phyloP scores from a whole-genome alignment of 129 eudicot species.

The Ambrosia artemisiifolia region DNA sequence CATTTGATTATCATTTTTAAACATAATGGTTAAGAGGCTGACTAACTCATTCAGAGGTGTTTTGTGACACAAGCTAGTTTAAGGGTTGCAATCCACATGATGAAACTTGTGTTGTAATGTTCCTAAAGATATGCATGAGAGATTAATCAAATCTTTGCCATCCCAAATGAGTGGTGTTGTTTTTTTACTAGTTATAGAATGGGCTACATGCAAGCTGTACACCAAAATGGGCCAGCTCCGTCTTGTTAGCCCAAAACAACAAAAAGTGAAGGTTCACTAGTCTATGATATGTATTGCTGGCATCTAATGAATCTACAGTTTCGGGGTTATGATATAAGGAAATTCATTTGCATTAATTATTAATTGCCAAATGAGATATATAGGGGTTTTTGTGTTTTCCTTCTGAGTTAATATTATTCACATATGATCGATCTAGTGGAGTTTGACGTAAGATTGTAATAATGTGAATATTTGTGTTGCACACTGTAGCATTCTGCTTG shows the following conservation, averaged over 20 bases:
- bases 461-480: slow-evolving; percentile 22
- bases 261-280: not conserved
- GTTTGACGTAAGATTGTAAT: slow-evolving; percentile 29
- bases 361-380: not conserved
- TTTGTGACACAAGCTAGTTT: no score
- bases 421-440: slow-evolving; percentile 14
- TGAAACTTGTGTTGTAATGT: no score
- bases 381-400: not conserved
- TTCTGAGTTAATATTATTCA: not conserved
- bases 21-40: no score
- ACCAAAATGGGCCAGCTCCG: not conserved
- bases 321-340: not conserved
- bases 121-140: not conserved
- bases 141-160: not conserved
- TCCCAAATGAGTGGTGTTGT: not conserved
- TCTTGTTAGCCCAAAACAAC: slow-evolving; percentile 1
- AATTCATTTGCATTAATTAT: no score
- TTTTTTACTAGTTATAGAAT: not conserved
- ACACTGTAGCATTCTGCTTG: slow-evolving; percentile 16
- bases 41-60: no score
- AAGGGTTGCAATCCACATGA: no score
- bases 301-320: slow-evolving; percentile 16
- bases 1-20: no score
- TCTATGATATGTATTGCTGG: slow-evolving; percentile 12
- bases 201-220: not conserved